phyloP scores from a whole-genome alignment of 768 basidiomycete species.

The Amanita molliuscula region DNA sequence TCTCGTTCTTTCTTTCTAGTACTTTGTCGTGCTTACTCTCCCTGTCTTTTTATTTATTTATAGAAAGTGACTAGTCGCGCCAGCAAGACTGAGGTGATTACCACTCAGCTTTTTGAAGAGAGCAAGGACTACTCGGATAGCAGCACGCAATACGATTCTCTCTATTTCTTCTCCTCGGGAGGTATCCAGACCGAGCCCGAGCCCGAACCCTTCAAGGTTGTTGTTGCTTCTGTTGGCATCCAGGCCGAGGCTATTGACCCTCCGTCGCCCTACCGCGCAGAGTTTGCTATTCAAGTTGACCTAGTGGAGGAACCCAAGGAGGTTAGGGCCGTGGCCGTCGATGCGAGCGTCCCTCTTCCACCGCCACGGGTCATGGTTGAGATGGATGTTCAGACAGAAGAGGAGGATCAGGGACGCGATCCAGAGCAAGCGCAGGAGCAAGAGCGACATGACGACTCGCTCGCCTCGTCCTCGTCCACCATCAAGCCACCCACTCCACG shows the following conservation, averaged over 20 bases:
- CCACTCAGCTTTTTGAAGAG: slow-evolving; percentile 37
- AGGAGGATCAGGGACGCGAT: slow-evolving; percentile 28
- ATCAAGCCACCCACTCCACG: slow-evolving; percentile 64
- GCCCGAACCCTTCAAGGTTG: slow-evolving; percentile 29
- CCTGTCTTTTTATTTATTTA: no score
- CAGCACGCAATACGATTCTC: slow-evolving; percentile 57
- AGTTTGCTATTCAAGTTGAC: neutral
- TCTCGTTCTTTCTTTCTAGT: slow-evolving; percentile 5
- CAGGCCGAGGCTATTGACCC: slow-evolving; percentile 44
- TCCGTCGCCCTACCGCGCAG: slow-evolving; percentile 9
- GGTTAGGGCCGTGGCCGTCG: neutral
- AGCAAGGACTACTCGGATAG: slow-evolving; percentile 70
- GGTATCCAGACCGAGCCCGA: slow-evolving; percentile 51
- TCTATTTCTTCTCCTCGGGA: slow-evolving; percentile 34
- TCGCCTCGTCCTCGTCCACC: slow-evolving; percentile 68
- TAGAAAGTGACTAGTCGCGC: slow-evolving; percentile 64
- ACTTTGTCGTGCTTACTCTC: neutral
- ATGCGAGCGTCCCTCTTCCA: slow-evolving; percentile 7
- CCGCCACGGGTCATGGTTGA: slow-evolving; percentile 32
- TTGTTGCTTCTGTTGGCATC: slow-evolving; percentile 34
- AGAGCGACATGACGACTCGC: slow-evolving; percentile 34
- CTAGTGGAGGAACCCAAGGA: neutral
- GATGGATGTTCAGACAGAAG: slow-evolving; percentile 61
- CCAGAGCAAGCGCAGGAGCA: slow-evolving; percentile 27
- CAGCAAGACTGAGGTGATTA: slow-evolving; percentile 36